Conservation (phyloP, 2,329 filamentous ascomycete genomes). For the Aspergillus proliferans region DNA sequence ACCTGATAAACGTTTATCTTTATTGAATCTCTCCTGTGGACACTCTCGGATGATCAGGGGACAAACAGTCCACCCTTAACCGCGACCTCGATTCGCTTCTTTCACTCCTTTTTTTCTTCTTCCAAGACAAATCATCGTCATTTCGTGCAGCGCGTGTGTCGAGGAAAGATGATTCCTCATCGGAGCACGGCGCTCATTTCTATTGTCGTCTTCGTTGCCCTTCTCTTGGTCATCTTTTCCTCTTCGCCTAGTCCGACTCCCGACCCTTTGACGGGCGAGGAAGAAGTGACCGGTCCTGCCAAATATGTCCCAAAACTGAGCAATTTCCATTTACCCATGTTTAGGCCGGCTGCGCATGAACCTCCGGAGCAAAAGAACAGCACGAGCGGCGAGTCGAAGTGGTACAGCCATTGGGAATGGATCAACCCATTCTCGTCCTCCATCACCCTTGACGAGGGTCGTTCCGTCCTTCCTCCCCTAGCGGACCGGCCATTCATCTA, state of each 20-base stretch:
- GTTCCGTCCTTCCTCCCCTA: conserved; percentile 75
- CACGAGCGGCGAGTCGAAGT: conserved; percentile 69
- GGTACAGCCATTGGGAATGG: conserved; percentile 90
- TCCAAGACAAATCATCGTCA: not conserved
- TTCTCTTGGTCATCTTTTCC: conserved; percentile 40
- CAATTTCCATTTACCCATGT: conserved; percentile 57
- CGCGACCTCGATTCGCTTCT: not conserved
- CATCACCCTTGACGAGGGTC: conserved; percentile 71
- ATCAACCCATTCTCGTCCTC: conserved; percentile 80
- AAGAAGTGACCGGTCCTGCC: conserved; percentile 19
- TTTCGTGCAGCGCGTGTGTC: not conserved
- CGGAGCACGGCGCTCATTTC: conserved; percentile 37
- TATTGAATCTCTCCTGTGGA: too few species aligned
- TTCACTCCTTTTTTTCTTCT: not conserved
- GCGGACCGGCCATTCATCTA: conserved; percentile 67
- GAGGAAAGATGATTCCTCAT: conserved; percentile 33
- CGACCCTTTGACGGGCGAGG: conserved; percentile 15
- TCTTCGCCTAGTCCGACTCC: conserved; percentile 28
- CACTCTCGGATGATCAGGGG: not conserved
- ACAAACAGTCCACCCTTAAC: not conserved
- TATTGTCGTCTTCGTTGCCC: conserved; percentile 38
- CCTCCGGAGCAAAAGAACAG: conserved; percentile 71
- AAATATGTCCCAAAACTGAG: conserved; percentile 36
- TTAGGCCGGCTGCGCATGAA: conserved; percentile 63
- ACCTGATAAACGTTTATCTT: not conserved